These are phyloP conservation scores for Mycocalia duriaeana DNA, from an alignment of 1,284 basidiomycete species.

Conservation along the genomic window DNA sequence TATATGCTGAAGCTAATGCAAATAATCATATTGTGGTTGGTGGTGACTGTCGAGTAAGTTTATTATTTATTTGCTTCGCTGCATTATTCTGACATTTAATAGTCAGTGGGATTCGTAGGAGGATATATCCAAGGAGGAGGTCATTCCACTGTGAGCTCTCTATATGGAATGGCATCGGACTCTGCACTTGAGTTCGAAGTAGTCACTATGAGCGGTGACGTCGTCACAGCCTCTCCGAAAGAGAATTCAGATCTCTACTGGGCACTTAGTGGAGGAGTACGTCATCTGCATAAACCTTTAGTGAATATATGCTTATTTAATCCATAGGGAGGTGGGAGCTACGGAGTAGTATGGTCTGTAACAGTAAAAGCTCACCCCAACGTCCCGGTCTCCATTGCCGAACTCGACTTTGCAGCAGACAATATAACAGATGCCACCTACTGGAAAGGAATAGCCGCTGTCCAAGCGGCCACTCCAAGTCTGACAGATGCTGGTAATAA, in stretches of 20 bases:
- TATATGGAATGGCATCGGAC: conserved; percentile 20
- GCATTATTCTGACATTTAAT: conserved; percentile 5
- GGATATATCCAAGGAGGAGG: conserved; percentile 24
- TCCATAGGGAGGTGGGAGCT: conserved; percentile 10
- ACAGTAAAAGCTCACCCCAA: conserved; percentile 17
- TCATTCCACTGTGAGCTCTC: conserved; percentile 14
- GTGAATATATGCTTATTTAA: not conserved
- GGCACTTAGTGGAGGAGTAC: conserved; percentile 13
- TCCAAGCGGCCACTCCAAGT: conserved; percentile 10
- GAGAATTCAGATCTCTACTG: conserved; percentile 12
- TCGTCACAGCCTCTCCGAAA: conserved; percentile 10
- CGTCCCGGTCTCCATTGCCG: conserved; percentile 7
- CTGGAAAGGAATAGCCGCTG: conserved; percentile 13
- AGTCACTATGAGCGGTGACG: conserved; percentile 12
- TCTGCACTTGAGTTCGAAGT: conserved; percentile 20
- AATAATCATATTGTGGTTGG: conserved; percentile 14
- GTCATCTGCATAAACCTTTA: conserved; percentile 1
- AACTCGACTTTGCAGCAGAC: not conserved
- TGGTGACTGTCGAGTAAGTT: conserved; percentile 21
- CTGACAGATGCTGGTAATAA: conserved; percentile 6
- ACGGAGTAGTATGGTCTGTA: conserved; percentile 12
- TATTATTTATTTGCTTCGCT: not conserved
- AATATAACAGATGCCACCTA: conserved; percentile 5
- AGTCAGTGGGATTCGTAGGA: conserved; percentile 22
- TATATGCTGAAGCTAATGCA: conserved; percentile 12